A percentile compares a stretch with the other conserved stretches of the same genome.
These are phyloP conservation scores for Trapa incisa DNA, from an alignment of 345 rosid species.

Conservation along the genomic window DNA sequence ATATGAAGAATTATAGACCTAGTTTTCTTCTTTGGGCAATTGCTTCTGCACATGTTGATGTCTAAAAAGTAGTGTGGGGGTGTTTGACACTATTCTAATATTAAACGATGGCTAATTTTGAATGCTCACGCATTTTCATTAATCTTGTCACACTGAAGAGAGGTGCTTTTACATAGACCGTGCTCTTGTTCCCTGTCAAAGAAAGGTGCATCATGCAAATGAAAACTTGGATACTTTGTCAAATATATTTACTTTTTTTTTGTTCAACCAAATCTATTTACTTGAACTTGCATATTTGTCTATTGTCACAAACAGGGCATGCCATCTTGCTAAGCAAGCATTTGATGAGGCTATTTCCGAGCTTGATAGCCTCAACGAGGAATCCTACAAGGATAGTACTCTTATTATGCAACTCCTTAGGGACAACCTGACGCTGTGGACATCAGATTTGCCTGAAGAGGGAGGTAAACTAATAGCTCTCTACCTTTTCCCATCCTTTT, in stretches of 20 bases:
- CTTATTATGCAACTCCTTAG: slow-evolving; percentile 84
- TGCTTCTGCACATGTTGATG: neutral
- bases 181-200: neutral
- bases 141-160: neutral
- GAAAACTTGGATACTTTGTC: neutral
- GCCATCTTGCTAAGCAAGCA: slow-evolving; percentile 77
- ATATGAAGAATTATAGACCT: neutral
- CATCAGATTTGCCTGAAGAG: slow-evolving; percentile 72
- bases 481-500: neutral
- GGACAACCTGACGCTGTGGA: slow-evolving; percentile 79
- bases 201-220: neutral
- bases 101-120: neutral
- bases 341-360: slow-evolving; percentile 83
- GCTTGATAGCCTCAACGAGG: slow-evolving; percentile 78
- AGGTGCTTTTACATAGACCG: neutral
- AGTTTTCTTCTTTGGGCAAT: neutral
- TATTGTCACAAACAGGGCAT: slow-evolving; percentile 36
- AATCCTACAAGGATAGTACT: slow-evolving; percentile 80
- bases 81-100: neutral
- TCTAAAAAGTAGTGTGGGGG: neutral
- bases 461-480: slow-evolving; percentile 34
- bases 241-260: neutral
- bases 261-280: no score
- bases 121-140: neutral
- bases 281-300: neutral